Base-by-base conservation (phyloP, 2,329 filamentous ascomycete genomes). In the Aspergillus flavus region DNA sequence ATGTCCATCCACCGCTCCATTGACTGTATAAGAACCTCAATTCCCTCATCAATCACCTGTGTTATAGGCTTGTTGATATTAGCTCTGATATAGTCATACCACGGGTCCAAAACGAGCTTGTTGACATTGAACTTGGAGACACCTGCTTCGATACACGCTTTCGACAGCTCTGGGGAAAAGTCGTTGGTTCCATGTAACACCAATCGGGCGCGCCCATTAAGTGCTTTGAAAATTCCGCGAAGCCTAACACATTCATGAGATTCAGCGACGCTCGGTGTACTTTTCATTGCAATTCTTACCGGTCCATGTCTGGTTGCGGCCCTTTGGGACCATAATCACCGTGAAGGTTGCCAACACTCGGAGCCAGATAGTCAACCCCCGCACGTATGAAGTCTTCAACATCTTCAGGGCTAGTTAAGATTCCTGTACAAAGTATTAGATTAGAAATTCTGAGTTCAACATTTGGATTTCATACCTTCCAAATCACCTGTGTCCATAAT, bases 311-410 rank as follows among this genome's bases (percentile, higher is more conserved):
- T 21, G 89, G 76, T 69, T 83, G 80, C 10, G 86, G 85, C 0
- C 89, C 89, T 39, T 84, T 78, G 1, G 85, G 82, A 0, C 88
- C 88, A 73, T 92, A 91, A 66, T 87, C 85, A 10, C 89, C 89
- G 73, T 92, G 89, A 45, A 92, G 85, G 70, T 91, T 92, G 7
- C 89, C 89, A 75, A 92, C 90, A 0, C 88, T 88, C 0, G 89
- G 90, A 1, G 90, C 90, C 7, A 92, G 80, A 76, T 88, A 88
- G 68, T 92, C 87, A 70, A 92, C 89, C 0, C 89, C 89, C 7
- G 88, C 89, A 1, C 79, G 82, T 21, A 91, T 82, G 67, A 92
- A 92, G 66, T 90, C 85, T 64, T 88, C 84, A 1, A 87, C 88
- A 73, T 92, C 85, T 63, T 89, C 87, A 0, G 85, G 82, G 0